These are phyloP conservation scores for Geotrichum candidum DNA, from an alignment of 1,139 yeast genomes.

Conservation along the genomic window DNA sequence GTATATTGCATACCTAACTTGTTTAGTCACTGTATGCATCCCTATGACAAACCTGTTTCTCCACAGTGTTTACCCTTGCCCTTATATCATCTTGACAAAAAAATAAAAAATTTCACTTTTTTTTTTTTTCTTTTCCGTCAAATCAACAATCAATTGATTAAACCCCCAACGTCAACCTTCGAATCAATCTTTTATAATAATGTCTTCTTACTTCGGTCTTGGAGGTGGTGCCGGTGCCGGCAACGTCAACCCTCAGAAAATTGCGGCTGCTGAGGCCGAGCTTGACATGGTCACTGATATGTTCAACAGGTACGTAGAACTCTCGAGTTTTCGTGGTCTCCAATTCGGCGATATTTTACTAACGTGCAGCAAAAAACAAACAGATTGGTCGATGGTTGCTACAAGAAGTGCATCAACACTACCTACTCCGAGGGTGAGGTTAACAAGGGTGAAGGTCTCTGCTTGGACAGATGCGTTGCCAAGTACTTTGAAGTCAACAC, in stretches of 20 bases:
- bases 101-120: neutral
- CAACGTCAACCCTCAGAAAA: conserved; percentile 40
- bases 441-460: conserved; percentile 76
- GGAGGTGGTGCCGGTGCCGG: conserved; percentile 47
- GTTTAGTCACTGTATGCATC: neutral
- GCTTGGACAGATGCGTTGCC: conserved; percentile 96
- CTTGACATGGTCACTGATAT: conserved; percentile 94
- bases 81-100: neutral
- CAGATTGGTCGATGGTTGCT: conserved; percentile 71
- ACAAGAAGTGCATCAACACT: conserved; percentile 71
- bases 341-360: conserved; percentile 31
- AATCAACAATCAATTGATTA: conserved; percentile 13
- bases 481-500: conserved; percentile 95
- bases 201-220: conserved; percentile 77
- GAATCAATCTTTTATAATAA: conserved; percentile 7
- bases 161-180: neutral
- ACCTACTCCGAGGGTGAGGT: conserved; percentile 73
- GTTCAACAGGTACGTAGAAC: conserved; percentile 54
- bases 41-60: neutral
- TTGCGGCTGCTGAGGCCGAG: conserved; percentile 77
- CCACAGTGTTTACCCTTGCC: neutral
- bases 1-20: neutral
- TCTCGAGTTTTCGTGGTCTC: conserved; percentile 32
- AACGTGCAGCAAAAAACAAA: conserved; percentile 26
- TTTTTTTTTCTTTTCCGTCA: neutral